Conservation (phyloP, 805 yeast genomes). For the Ogataea thermomethanolica region DNA sequence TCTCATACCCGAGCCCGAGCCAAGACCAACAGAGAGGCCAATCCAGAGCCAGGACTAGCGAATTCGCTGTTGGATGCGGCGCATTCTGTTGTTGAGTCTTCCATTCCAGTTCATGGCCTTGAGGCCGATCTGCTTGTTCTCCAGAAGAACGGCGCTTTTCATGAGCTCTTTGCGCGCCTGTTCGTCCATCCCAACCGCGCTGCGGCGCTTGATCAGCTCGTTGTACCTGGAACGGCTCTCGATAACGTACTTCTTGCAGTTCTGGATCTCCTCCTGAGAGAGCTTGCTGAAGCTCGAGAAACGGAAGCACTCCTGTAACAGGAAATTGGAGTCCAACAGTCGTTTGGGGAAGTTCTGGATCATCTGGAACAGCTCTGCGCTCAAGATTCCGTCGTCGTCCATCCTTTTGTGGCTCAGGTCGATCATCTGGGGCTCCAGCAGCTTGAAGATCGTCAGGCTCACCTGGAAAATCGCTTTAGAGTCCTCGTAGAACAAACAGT, state of each 20-base stretch:
- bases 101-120: conserved; percentile 36
- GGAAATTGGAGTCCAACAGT: conserved; percentile 61
- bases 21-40: too few species aligned
- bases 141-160: conserved; percentile 19
- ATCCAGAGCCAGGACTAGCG: neutral
- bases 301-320: conserved; percentile 74
- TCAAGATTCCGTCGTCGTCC: conserved; percentile 27
- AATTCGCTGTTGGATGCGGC: conserved; percentile 27
- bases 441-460: conserved; percentile 73
- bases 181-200: conserved; percentile 30
- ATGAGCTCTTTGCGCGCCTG: conserved; percentile 30
- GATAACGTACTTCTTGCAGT: conserved; percentile 75
- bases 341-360: conserved; percentile 80
- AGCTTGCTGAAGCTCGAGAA: conserved; percentile 44
- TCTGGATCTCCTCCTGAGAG: conserved; percentile 77
- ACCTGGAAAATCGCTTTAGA: conserved; percentile 81
- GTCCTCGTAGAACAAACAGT: conserved; percentile 88
- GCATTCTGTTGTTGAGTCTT: conserved; percentile 30
- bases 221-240: conserved; percentile 49
- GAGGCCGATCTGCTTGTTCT: conserved; percentile 30
- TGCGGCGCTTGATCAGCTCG: conserved; percentile 29
- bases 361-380: conserved; percentile 61
- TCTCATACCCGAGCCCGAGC: conserved; percentile 43
- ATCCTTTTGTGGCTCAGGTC: conserved; percentile 19
- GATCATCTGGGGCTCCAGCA: conserved; percentile 62